Base-by-base conservation (phyloP, 352 stramenopile species). In the Phytophthora syringae region DNA sequence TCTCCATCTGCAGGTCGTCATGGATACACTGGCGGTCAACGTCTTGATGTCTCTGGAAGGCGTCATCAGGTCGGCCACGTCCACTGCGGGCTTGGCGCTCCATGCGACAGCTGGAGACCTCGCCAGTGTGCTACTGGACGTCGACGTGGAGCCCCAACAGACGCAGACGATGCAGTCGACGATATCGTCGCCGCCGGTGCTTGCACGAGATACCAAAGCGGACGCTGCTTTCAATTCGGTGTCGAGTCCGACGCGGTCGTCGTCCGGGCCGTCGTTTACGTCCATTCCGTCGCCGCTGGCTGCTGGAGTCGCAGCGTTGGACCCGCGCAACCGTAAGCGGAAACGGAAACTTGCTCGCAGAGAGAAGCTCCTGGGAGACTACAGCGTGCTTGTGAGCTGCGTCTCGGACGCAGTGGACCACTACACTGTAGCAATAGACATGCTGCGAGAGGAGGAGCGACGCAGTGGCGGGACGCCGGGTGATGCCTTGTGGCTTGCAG, bases 41-140 rank as follows among this genome's bases (percentile, higher is more conserved):
- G 82, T 94, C 24, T 72, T 96, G 44, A 86, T 94, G 78, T 86
- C 88, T 32, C 69, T 96, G 21, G 88, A 94, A 67, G 90, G 86
- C 54, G 84, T 74, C 2, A 77, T 95, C 28, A 72, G 86, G 25
- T 81, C 80, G 0, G 80, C 82, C n/a, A 80, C 77, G 67, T 40
- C 82, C 77, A 52, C 76, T 76, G 54, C 63, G 52, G 52, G 45
- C 1, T 20, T 67, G 47, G 36, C 58, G 36, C 51, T 47, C 20
- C 48, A 55, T 27, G 44, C 59, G 21, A 25, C 60, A 16, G 40
- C 22, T 16, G 50, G 53, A 61, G 57, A 74, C 43, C 42, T 85
- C 21, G 70, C 72, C 32, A 81, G 70, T 55, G 72, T 88, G 15
- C 67, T 95, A 28, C 64, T 95, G 15, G 84, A 93, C 50, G 92